phyloP scores from a whole-genome alignment of 2,329 filamentous ascomycete species.

The Fusarium metavorans region DNA sequence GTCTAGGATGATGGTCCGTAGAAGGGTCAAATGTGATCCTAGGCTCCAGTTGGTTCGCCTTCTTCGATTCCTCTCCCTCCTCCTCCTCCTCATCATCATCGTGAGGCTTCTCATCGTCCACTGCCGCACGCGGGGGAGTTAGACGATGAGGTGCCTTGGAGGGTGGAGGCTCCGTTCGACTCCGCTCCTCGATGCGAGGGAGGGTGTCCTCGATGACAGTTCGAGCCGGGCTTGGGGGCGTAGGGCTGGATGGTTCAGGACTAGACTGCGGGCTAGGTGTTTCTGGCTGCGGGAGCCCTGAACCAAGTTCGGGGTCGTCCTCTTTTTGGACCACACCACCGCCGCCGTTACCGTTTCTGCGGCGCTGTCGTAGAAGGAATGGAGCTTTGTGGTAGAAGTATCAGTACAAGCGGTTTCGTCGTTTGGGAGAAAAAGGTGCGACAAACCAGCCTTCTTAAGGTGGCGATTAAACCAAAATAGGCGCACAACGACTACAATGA shows the following conservation, averaged over 20 bases:
- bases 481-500: slow-evolving; percentile 60
- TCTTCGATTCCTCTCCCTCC: not conserved
- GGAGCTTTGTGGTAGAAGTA: slow-evolving; percentile 16
- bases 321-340: not conserved
- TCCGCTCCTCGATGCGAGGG: slow-evolving; percentile 24
- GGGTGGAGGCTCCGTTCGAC: slow-evolving; percentile 23
- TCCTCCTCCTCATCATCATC: slow-evolving; percentile 4
- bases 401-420: slow-evolving; percentile 6
- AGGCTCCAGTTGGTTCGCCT: slow-evolving; percentile 3
- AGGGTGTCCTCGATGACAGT: slow-evolving; percentile 4
- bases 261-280: not conserved
- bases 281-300: slow-evolving; percentile 2
- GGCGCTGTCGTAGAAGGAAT: slow-evolving; percentile 15
- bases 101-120: not conserved
- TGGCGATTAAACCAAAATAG: slow-evolving; percentile 62
- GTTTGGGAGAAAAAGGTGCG: not conserved
- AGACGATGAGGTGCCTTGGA: not conserved
- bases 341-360: not conserved
- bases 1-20: slow-evolving; percentile 41
- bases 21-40: slow-evolving; percentile 48
- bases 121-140: not conserved
- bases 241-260: not conserved
- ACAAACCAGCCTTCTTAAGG: slow-evolving; percentile 54
- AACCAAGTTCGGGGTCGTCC: slow-evolving; percentile 20
- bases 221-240: not conserved